A percentile compares a stretch with the other conserved stretches of the same genome.
Conservation (phyloP, 805 yeast species). For the Clavispora fructus region DNA sequence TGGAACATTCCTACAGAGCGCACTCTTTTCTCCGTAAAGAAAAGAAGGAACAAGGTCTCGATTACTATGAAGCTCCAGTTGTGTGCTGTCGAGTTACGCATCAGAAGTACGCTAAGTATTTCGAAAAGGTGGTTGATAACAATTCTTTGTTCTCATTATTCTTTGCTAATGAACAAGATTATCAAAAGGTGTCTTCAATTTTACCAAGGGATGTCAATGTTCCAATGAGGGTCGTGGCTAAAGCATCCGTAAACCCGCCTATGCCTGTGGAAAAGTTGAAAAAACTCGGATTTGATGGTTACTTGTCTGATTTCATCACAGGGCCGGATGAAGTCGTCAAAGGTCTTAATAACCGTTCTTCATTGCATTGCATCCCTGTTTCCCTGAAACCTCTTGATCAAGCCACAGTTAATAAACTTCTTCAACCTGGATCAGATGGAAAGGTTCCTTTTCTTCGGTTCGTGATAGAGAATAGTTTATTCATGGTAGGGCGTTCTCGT, state of each 20-base stretch:
- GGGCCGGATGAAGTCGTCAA: slow-evolving; percentile 72
- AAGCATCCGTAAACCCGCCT: slow-evolving; percentile 15
- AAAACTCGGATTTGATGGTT: slow-evolving; percentile 73
- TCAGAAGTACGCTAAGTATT: slow-evolving; percentile 43
- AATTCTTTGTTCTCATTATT: slow-evolving; percentile 60
- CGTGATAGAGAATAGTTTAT: slow-evolving; percentile 53
- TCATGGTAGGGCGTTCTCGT: slow-evolving; percentile 48
- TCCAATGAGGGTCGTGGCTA: slow-evolving; percentile 48
- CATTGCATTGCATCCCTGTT: slow-evolving; percentile 58
- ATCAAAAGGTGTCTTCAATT: slow-evolving; percentile 33
- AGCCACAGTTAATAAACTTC: slow-evolving; percentile 33
- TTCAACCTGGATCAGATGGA: slow-evolving; percentile 33
- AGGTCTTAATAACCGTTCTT: slow-evolving; percentile 58
- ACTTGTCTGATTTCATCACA: slow-evolving; percentile 57
- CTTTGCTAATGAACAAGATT: slow-evolving; percentile 49
- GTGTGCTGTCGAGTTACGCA: slow-evolving; percentile 55
- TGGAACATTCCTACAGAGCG: slow-evolving; percentile 36
- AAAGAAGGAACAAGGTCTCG: slow-evolving; percentile 34
- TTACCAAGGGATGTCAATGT: slow-evolving; percentile 40
- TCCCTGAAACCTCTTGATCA: slow-evolving; percentile 40
- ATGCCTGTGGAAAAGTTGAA: slow-evolving; percentile 30
- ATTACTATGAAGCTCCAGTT: slow-evolving; percentile 70
- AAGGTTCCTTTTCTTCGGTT: slow-evolving; percentile 48
- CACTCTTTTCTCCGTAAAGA: slow-evolving; percentile 30
- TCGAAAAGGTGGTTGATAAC: slow-evolving; percentile 53